Evolutionary conservation across 805 yeast genomes (phyloP).

Genomic region (Torulaspora microellipsoides): DNA sequence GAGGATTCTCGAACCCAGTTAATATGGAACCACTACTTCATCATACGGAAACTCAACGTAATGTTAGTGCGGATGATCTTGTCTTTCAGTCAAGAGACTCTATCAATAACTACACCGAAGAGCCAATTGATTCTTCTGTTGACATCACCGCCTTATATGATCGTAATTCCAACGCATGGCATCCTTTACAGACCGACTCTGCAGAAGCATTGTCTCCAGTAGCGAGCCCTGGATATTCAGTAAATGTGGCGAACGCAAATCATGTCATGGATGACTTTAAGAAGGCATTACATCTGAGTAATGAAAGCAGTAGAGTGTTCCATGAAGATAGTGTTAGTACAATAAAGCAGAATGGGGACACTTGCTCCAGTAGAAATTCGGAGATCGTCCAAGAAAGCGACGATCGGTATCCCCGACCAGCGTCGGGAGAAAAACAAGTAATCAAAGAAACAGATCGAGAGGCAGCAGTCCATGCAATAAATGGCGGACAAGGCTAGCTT

Average conservation of each 20-base stretch:
- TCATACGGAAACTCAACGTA: conserved; percentile 12
- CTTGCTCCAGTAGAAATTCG: conserved; percentile 1
- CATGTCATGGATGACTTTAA: conserved; percentile 26
- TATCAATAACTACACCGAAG: conserved; percentile 15
- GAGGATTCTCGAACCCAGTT: conserved; percentile 6
- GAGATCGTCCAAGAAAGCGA: conserved; percentile 1
- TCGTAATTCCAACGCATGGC: conserved; percentile 26
- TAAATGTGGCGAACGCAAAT: conserved; percentile 18
- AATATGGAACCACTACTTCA: conserved; percentile 32
- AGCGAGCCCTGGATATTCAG: conserved; percentile 16
- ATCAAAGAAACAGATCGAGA: conserved; percentile 9
- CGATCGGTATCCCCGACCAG: conserved; percentile 2
- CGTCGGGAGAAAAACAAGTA: conserved; percentile 10
- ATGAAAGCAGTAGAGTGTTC: conserved; percentile 1
- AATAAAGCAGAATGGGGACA: conserved; percentile 1
- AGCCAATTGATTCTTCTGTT: conserved; percentile 31
- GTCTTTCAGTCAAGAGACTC: conserved; percentile 31
- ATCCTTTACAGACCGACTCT: conserved; percentile 22
- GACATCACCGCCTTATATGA: conserved; percentile 38
- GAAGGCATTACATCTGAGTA: conserved; percentile 11
- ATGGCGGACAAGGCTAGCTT: conserved; percentile 3
- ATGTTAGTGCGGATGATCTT: conserved; percentile 21
- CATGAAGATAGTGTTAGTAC: conserved; percentile 9
- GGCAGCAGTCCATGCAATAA: conserved; percentile 6
- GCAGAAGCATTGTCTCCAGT: conserved; percentile 14